Evolutionary conservation across 2,329 filamentous ascomycete genomes (phyloP).

Genomic region (Sclerotinia minor): DNA sequence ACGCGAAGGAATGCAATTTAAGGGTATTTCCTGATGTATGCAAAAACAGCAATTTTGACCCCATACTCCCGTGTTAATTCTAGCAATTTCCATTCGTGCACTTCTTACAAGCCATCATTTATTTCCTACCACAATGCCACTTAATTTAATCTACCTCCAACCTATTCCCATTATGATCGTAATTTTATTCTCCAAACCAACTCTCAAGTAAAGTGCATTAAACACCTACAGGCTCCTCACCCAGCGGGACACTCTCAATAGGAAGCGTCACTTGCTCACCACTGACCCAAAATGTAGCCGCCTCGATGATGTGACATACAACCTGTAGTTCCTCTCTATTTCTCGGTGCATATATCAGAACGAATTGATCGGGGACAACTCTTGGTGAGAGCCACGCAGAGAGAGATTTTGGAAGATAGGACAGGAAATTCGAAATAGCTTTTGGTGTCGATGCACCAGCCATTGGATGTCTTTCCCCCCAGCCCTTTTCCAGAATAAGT

Average conservation of each 20-base stretch:
- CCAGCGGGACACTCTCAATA: constrained; percentile 25
- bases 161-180: neutral
- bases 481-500: constrained; percentile 70
- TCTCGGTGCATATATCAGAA: constrained; percentile 80
- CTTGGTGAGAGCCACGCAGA: constrained; percentile 13
- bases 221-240: neutral
- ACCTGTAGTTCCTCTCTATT: constrained; percentile 66
- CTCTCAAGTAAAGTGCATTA: neutral
- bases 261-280: constrained; percentile 34
- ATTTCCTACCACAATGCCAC: neutral
- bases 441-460: constrained; percentile 58
- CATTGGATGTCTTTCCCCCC: constrained; percentile 72
- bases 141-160: neutral
- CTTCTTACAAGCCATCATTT: neutral
- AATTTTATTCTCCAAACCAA: neutral
- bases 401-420: constrained; percentile 8
- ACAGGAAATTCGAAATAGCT: neutral
- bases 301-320: constrained; percentile 69
- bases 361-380: constrained; percentile 67
- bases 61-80: constrained; percentile 10
- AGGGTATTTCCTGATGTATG: constrained; percentile 16
- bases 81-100: neutral
- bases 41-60: constrained; percentile 17
- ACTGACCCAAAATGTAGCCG: constrained; percentile 68
- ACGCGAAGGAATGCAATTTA: constrained; percentile 6